Base-by-base conservation (phyloP, 306 rosid species). In the Psophocarpus tetragonolobus region DNA sequence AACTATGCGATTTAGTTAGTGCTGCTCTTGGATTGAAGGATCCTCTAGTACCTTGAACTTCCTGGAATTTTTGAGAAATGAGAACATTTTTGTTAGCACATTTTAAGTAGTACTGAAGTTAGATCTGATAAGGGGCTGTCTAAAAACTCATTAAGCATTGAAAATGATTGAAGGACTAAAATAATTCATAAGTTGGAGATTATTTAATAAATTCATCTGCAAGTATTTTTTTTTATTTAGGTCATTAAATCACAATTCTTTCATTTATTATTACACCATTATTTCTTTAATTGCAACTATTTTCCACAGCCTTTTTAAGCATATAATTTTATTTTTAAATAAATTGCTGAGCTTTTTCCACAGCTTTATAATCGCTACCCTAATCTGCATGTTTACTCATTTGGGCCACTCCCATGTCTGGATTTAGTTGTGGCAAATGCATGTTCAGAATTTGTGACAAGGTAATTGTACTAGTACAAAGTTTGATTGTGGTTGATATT, bases 381-480 rank as follows among this genome's bases (percentile, higher is more conserved):
- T 26, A 90, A 89, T 81, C 84, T 94, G 73, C 98, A 83, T 70
- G 98, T 94, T 81, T 94, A 91, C 74, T 83, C 97, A 65, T 94
- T 86, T 74, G 98, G 98, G 69, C 88, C 97, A 41, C 98, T 94
- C 82, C 98, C 98, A 33, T 94, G 98, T 84, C 87, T 91, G 81
- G 97, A 90, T 86, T 87, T 84, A 47, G 87, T 86, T 54, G 86
- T 91, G 75, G 98, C 96, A 71, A 82, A 84, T 80, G 93, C 96
- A 74, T 91, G 97, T 78, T 90, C 98, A 30, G 85, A 85, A 30
- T 91, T 94, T 76, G 87, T 94, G 41, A 94, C 96, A 8, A 94
- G 98, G 98, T 91, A 85, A 71, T 66, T 71, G 20, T 38, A 44
- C 72, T 72, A 14, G 81, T 60, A 56, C 24, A 67, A 33, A 17